Evolutionary conservation across 192 early-diverging fungal species (phyloP).

Genomic region (Coemansia sp.): DNA sequence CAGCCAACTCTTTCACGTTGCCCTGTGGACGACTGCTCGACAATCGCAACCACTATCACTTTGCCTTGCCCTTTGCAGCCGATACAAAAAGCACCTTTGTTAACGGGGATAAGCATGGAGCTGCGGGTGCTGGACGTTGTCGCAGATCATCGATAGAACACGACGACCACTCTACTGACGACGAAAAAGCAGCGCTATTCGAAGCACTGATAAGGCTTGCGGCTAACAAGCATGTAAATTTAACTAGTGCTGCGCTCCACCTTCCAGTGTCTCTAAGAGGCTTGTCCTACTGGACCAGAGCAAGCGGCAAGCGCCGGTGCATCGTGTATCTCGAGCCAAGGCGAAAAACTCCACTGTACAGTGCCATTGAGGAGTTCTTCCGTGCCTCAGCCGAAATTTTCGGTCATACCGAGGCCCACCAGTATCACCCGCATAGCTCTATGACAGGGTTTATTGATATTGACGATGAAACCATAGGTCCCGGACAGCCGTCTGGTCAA

Average conservation of each 20-base stretch:
- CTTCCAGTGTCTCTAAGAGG: slow-evolving; percentile 19
- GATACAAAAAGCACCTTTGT: not conserved
- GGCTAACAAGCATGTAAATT: not conserved
- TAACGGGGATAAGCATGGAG: not conserved
- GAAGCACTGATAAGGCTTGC: not conserved
- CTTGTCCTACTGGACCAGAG: slow-evolving; percentile 17
- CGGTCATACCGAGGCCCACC: slow-evolving; percentile 39
- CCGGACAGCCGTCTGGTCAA: slow-evolving; percentile 7
- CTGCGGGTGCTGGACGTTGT: not conserved
- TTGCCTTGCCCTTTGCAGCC: not conserved
- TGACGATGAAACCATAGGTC: not conserved
- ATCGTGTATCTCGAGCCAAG: slow-evolving; percentile 49
- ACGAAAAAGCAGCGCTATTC: slow-evolving; percentile 3
- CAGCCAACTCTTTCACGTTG: slow-evolving; percentile 25
- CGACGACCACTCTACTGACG: not conserved
- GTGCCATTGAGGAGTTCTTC: slow-evolving; percentile 38
- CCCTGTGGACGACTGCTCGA: slow-evolving; percentile 17
- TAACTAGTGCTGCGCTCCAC: not conserved
- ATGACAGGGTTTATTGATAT: slow-evolving; percentile 52
- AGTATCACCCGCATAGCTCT: slow-evolving; percentile 50
- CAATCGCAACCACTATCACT: not conserved
- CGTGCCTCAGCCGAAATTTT: slow-evolving; percentile 9
- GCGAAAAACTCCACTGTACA: slow-evolving; percentile 21
- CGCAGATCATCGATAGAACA: not conserved
- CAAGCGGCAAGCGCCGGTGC: slow-evolving; percentile 24